Conservation (phyloP, 139 green algal genomes). For the Edaphochlamys debaryana region DNA sequence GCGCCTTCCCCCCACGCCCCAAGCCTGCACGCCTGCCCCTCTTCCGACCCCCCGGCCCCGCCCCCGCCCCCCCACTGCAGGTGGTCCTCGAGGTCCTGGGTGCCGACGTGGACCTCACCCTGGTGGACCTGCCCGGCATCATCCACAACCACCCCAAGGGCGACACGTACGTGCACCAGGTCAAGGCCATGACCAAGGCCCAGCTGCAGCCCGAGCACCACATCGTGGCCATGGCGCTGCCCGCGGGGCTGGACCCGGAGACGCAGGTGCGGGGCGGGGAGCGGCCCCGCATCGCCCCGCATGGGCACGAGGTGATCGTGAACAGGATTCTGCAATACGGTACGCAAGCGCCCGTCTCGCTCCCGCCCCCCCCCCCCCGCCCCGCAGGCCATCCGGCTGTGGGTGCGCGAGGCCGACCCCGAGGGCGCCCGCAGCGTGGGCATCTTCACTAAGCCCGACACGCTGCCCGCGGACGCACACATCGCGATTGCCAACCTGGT, state of each 20-base stretch:
- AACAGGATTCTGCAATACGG: no score
- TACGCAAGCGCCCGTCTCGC: neutral
- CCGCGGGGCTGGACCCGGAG: constrained; percentile 36
- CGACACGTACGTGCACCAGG: neutral
- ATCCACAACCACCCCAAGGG: neutral
- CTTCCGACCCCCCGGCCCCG: neutral
- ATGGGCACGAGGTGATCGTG: no score
- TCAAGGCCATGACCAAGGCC: constrained; percentile 1
- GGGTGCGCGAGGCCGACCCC: constrained; percentile 20
- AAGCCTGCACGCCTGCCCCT: neutral
- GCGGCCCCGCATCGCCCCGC: no score
- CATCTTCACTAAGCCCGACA: constrained; percentile 48
- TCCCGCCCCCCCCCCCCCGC: no score
- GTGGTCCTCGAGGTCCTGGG: constrained; percentile 47
- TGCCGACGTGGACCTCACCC: constrained; percentile 36
- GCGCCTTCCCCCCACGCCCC: no score
- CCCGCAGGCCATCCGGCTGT: constrained; percentile 8
- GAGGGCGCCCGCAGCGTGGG: constrained; percentile 7
- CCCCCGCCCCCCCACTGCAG: neutral
- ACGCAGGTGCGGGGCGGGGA: constrained; percentile 17
- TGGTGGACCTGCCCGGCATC: neutral
- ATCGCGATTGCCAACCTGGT: neutral
- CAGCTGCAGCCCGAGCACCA: neutral
- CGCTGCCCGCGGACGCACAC: neutral
- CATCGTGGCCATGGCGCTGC: constrained; percentile 25